A percentile compares a stretch with the other conserved stretches of the same genome.
These are phyloP conservation scores for Rhododendron mucronatum DNA, from an alignment of 148 eudicot genomes.

Conservation along the genomic window DNA sequence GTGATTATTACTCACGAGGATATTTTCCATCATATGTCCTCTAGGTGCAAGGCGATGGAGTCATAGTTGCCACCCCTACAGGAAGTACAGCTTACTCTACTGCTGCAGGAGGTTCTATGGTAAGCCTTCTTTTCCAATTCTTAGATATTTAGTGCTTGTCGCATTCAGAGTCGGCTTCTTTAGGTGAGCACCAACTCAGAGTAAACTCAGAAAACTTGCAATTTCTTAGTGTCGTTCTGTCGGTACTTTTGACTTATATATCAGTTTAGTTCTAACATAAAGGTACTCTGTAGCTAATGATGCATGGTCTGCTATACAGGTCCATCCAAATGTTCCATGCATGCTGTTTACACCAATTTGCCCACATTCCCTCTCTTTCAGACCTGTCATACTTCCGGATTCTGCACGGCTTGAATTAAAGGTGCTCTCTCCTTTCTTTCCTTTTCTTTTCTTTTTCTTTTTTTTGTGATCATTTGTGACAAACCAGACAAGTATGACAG, in stretches of 20 bases:
- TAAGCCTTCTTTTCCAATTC: constrained; percentile 25
- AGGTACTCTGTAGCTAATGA: constrained; percentile 10
- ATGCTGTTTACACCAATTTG: constrained; percentile 98
- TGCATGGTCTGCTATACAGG: constrained; percentile 45
- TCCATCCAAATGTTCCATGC: constrained; percentile 99
- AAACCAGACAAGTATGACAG: neutral
- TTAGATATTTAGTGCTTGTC: neutral
- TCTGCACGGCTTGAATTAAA: constrained; percentile 89
- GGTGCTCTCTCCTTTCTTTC: constrained; percentile 41
- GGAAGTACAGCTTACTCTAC: constrained; percentile 99
- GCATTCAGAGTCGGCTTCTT: neutral
- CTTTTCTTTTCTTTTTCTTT: neutral
- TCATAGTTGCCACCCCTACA: constrained; percentile 97
- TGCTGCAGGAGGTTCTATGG: constrained; percentile 99
- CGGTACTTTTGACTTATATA: neutral
- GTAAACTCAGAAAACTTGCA: neutral
- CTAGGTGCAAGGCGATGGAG: constrained; percentile 99
- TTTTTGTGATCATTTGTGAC: neutral
- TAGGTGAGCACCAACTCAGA: neutral
- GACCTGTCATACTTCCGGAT: constrained; percentile 99
- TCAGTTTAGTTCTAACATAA: neutral
- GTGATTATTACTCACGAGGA: neutral
- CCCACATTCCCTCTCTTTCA: constrained; percentile 96
- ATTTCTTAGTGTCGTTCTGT: neutral
- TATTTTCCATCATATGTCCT: neutral